phyloP scores from a whole-genome alignment of 805 yeast genomes.

The Candida rishiriensis region DNA sequence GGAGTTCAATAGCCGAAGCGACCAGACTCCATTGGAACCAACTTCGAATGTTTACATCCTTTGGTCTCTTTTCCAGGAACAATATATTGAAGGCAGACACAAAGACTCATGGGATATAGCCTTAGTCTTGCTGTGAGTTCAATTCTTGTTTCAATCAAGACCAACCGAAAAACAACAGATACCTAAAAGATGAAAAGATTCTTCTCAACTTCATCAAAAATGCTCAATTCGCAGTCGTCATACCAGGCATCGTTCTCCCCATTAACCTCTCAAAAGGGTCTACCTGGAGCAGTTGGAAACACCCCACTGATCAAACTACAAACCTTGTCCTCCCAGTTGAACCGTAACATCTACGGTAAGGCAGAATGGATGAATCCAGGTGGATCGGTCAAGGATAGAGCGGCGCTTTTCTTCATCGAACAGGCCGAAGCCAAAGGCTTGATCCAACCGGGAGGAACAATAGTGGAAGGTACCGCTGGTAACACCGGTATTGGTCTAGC shows the following conservation, averaged over 20 bases:
- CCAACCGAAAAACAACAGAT: too few relatives aligned
- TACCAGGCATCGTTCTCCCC: conserved; percentile 52
- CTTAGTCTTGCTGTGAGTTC: too few relatives aligned
- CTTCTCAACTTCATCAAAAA: conserved; percentile 7
- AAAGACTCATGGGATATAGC: too few relatives aligned
- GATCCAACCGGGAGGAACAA: conserved; percentile 73
- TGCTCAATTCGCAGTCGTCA: conserved; percentile 10
- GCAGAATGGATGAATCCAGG: conserved; percentile 95
- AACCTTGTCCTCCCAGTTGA: conserved; percentile 50
- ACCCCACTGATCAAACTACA: conserved; percentile 75
- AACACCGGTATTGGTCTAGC: conserved; percentile 95
- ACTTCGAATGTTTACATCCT: too few relatives aligned
- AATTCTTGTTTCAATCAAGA: too few relatives aligned
- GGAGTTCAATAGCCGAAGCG: too few relatives aligned
- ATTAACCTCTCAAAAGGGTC: conserved; percentile 58
- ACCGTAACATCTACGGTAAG: conserved; percentile 78
- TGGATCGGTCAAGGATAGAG: conserved; percentile 88
- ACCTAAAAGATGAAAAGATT: conserved; percentile 5
- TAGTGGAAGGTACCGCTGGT: conserved; percentile 93
- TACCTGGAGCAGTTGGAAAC: conserved; percentile 86
- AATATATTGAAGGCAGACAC: too few relatives aligned
- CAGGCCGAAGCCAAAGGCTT: conserved; percentile 72
- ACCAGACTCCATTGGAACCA: too few relatives aligned
- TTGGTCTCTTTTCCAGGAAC: too few relatives aligned
- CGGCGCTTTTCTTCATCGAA: conserved; percentile 70